Percentiles rank a stretch among this genome's conserved stretches.
Evolutionary conservation across 202 grass and related monocot genomes (phyloP).

Genomic region (Sporobolus alterniflorus): DNA sequence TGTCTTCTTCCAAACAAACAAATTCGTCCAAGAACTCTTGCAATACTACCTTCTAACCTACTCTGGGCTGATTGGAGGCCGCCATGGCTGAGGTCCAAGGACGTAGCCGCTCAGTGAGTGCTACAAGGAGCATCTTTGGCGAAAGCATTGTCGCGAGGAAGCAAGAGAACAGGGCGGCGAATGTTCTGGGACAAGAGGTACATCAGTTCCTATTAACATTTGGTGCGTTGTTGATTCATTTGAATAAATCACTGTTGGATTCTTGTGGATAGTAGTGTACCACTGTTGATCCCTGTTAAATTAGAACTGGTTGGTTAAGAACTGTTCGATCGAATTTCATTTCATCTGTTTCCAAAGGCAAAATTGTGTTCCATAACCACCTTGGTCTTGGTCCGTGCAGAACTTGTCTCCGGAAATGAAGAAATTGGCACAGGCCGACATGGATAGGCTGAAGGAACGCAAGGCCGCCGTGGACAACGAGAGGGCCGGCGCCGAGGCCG

Average conservation of each 20-base stretch:
- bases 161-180: constrained; percentile 5
- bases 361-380: not conserved
- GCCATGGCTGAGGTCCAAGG: constrained; percentile 45
- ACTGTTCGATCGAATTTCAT: constrained; percentile 15
- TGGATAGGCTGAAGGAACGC: constrained; percentile 49
- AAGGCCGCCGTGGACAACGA: constrained; percentile 58
- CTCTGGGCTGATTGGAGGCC: constrained; percentile 51
- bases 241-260: not conserved
- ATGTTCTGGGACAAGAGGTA: constrained; percentile 58
- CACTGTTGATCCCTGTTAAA: constrained; percentile 22
- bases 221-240: not conserved
- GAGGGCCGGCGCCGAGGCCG: constrained; percentile 50
- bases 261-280: not conserved
- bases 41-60: no score
- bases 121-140: constrained; percentile 74
- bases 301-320: not conserved
- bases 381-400: constrained; percentile 17
- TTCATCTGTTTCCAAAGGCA: not conserved
- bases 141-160: constrained; percentile 72
- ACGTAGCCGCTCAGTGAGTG: constrained; percentile 67
- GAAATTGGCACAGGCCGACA: constrained; percentile 47
- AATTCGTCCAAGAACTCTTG: not conserved
- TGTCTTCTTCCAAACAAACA: not conserved
- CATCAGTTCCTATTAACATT: not conserved
- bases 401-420: constrained; percentile 45